phyloP scores from a whole-genome alignment of 257 asterid genomes.

The Henckelia pumila region DNA sequence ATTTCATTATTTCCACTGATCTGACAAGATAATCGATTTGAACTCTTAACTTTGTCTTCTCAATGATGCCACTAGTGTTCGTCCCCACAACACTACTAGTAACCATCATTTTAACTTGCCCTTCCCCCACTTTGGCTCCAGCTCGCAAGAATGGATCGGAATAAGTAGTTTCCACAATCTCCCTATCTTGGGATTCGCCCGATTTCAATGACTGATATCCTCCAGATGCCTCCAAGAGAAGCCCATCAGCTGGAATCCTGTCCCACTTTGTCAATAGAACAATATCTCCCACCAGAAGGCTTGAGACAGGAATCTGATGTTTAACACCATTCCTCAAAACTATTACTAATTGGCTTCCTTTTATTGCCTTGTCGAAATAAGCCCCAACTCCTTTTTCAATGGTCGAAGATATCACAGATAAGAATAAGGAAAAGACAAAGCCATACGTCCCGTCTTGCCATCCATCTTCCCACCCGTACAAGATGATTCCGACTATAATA shows the following conservation, averaged over 20 bases:
- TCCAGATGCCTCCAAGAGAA: constrained; percentile 21
- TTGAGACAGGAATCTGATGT: no score
- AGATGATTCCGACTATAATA: not conserved
- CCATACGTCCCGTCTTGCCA: not conserved
- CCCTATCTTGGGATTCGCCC: not conserved
- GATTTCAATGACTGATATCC: constrained; percentile 19
- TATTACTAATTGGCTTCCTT: not conserved
- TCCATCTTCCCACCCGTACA: not conserved
- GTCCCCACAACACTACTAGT: constrained; percentile 18
- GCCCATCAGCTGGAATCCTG: constrained; percentile 27
- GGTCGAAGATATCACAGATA: not conserved
- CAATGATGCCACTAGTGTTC: not conserved
- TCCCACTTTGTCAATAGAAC: constrained; percentile 25
- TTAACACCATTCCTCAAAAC: constrained; percentile 18
- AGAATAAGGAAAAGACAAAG: not conserved
- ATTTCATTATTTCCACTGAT: not conserved
- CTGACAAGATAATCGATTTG: not conserved
- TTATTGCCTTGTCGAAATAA: not conserved
- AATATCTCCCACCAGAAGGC: constrained; percentile 24
- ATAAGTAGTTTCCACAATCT: constrained; percentile 1
- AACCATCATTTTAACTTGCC: constrained; percentile 20
- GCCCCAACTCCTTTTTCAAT: not conserved
- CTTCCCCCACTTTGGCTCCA: constrained; percentile 19
- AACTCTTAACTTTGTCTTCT: not conserved
- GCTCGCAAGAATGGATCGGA: constrained; percentile 20